Base-by-base conservation (phyloP, 192 early-diverging fungal species). In the Coemansia sp. region DNA sequence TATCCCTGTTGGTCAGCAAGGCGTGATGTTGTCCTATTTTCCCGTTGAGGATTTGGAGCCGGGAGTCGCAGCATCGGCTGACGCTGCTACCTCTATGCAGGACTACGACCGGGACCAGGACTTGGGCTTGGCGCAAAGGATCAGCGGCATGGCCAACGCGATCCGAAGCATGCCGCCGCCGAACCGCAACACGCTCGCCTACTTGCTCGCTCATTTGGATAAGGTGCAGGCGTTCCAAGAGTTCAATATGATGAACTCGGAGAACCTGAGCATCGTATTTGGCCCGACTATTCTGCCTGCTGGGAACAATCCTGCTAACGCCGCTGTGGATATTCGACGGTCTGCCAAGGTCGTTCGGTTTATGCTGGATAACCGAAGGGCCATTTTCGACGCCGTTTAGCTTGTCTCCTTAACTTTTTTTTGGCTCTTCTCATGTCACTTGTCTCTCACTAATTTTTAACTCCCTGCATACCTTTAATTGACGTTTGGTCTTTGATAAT, bases 241-340 rank as follows among this genome's bases (percentile, higher is more conserved):
- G 31, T 84, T 85, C 20, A 98, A 94, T 64, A 92, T 91, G 82
- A 98, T 98, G 96, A 88, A 85, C 31, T 80, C 86, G 11, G 78
- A 86, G 35, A 98, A 98, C 67, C 79, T 98, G 50, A 83, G 91
- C 26, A 94, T 97, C 46, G 90, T 98, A 8, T 97, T 95, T 90
- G 95, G 94, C 8, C 93, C 95, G 11, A 97, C 94, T 9, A 69
- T 81, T 11, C 46, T 74, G 13, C 79, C 79, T 10, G 51, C 73
- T 0, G 64, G 43, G 7, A 70, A 60, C 48, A 71, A 72, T 20
- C 70, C 73, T 1, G 59, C 70, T 4, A 65, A 69, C 23, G 73
- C 79, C 10, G 73, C 70, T 3, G 0, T 67, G 55, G 79, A 81
- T 59, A 81, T 75, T 9, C 50, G 79, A 46, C 46, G 63, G 34